Conservation (phyloP, 768 basidiomycete species). For the Macrocybe gigantea region DNA sequence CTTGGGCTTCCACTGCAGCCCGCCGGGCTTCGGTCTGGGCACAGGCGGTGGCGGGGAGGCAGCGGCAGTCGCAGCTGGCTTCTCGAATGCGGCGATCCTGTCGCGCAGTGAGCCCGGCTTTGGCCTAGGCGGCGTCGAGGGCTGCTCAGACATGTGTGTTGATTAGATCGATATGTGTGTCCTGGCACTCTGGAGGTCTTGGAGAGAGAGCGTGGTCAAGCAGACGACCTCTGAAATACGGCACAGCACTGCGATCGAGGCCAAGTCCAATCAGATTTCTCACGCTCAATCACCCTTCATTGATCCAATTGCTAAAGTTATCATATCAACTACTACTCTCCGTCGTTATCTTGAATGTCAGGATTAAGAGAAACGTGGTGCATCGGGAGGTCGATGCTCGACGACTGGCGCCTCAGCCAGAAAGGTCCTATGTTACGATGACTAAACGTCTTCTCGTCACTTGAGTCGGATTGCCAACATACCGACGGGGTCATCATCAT, state of each 20-base stretch:
- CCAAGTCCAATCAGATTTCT: not conserved
- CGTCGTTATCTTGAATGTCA: not conserved
- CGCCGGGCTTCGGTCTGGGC: constrained; percentile 62
- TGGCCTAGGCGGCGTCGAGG: constrained; percentile 48
- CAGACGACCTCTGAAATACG: not conserved
- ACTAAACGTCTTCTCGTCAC: not conserved
- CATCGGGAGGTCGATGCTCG: constrained; percentile 8
- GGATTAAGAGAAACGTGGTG: constrained; percentile 10
- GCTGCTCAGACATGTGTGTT: constrained; percentile 50
- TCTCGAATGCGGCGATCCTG: constrained; percentile 87
- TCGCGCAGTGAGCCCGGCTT: constrained; percentile 79
- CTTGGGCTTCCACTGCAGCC: constrained; percentile 70
- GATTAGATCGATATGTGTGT: not conserved
- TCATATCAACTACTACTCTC: not conserved
- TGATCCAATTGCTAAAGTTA: too few relatives aligned
- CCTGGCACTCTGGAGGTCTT: not conserved
- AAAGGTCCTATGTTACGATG: constrained; percentile 23
- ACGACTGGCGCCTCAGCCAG: constrained; percentile 22
- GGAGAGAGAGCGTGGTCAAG: not conserved
- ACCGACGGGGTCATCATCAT: constrained; percentile 40
- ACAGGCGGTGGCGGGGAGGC: constrained; percentile 32
- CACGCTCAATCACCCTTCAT: constrained; percentile 4
- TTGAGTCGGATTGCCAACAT: constrained; percentile 6
- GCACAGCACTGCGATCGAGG: too few relatives aligned
- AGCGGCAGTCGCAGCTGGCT: constrained; percentile 37